Base-by-base conservation (phyloP, 495 filamentous ascomycete species). In the Evansstolkia leycettana region DNA sequence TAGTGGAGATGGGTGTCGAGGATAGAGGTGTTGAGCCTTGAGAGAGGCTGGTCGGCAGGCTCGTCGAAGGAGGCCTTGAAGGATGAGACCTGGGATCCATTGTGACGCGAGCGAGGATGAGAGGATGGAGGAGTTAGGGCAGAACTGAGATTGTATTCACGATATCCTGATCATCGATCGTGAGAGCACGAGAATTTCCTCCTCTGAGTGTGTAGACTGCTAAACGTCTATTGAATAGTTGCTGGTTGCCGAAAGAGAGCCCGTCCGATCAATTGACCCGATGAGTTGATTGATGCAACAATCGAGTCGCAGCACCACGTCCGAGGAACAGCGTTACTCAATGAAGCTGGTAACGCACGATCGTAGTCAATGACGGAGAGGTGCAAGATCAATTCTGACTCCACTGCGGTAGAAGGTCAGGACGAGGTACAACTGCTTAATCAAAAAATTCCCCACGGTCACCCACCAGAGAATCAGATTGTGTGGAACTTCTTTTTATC, bases 71-170 rank as follows among this genome's bases (percentile, higher is more conserved):
- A 47, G 69, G 65, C 46, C 68, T 61, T 47, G 67, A 69, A 51
- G 59, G 65, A 55, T 73, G 69, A 56, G 64, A 65, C 58, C 65
- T 62, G 45, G 57, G 57, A 62, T 67, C 63, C 65, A 69, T 69
- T 38, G 53, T 62, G 58, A 51, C 39, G 40, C 47, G 28, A 31
- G 7, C 6, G 28, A 15, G 28, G 14, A 19, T 5, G 31, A 33
- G 3, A 4, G 31, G 13, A 6, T 33, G 5, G 31, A 33, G 41
- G 47, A 39, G 43, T 39, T 26, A 28, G 17, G 39, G 36, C 25
- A 40, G 46, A 42, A 41, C 17, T 33, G 13, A 33, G 13, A n/a
- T 5, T 2, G 17, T 8, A 33, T 66, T n/a, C 64, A 65, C 62
- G 54, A 47, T 59, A 55, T 62, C 54, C 50, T 51, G 55, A 63